These are phyloP conservation scores for Ascochyta viciae-villosae DNA, from an alignment of 2,329 filamentous ascomycete genomes.

Conservation along the genomic window DNA sequence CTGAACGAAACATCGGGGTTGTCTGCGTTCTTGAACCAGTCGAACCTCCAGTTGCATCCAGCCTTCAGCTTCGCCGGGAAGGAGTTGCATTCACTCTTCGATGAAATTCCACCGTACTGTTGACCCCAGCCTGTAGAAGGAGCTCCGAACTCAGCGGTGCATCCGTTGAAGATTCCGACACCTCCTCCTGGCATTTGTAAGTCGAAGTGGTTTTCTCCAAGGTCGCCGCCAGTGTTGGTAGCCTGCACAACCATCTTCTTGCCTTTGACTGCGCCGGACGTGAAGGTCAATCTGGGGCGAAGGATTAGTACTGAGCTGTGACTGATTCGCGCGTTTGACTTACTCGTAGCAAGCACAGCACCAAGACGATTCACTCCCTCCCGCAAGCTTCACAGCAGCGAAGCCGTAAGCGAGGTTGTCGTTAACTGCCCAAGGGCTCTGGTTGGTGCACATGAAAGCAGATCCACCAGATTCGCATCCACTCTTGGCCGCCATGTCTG, in stretches of 20 bases:
- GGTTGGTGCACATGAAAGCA: slow-evolving; percentile 66
- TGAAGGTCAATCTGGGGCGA: slow-evolving; percentile 60
- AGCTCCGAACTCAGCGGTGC: slow-evolving; percentile 43
- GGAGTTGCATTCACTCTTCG: slow-evolving; percentile 39
- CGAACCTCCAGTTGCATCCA: slow-evolving; percentile 48
- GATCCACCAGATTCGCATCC: slow-evolving; percentile 62
- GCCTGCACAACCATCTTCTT: slow-evolving; percentile 70
- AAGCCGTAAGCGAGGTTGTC: slow-evolving; percentile 69
- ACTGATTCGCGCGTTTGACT: slow-evolving; percentile 2
- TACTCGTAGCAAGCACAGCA: slow-evolving; percentile 71
- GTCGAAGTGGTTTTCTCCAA: slow-evolving; percentile 48
- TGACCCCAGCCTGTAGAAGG: slow-evolving; percentile 44
- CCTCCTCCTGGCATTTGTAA: slow-evolving; percentile 49
- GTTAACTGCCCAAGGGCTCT: slow-evolving; percentile 68
- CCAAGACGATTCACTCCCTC: slow-evolving; percentile 62
- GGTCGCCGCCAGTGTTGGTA: slow-evolving; percentile 63
- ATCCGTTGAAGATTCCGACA: slow-evolving; percentile 46
- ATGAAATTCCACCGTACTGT: slow-evolving; percentile 46
- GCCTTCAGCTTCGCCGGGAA: slow-evolving; percentile 47
- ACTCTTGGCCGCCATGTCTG: slow-evolving; percentile 56
- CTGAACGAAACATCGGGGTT: slow-evolving; percentile 44
- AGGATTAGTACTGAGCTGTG: slow-evolving; percentile 13
- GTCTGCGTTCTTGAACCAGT: slow-evolving; percentile 45
- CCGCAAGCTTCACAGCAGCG: slow-evolving; percentile 66
- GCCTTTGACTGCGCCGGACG: slow-evolving; percentile 61